A percentile compares a stretch with the other conserved stretches of the same genome.
Conservation (phyloP, 2,329 filamentous ascomycete genomes). For the Exophiala alcalophila region DNA sequence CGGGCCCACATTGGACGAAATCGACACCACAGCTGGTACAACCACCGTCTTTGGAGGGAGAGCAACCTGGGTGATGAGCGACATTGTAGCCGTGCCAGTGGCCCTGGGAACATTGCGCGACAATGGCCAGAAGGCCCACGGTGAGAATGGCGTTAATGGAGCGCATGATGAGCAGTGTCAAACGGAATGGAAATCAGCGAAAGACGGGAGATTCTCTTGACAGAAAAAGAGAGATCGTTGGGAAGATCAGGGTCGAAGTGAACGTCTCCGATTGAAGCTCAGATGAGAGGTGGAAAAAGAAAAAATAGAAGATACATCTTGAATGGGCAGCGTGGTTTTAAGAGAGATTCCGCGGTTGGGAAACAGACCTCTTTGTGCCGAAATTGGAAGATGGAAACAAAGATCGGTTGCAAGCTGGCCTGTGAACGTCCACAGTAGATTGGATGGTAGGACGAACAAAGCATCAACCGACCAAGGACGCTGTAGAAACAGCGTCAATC, state of each 20-base stretch:
- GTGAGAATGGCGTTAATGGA: slow-evolving; percentile 12
- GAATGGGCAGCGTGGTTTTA: slow-evolving; percentile 4
- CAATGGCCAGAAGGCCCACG: slow-evolving; percentile 12
- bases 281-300: slow-evolving; percentile 1
- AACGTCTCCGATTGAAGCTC: slow-evolving; percentile 16
- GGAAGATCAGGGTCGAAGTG: slow-evolving; percentile 7
- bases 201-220: background rate
- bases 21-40: slow-evolving; percentile 17
- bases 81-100: too few relatives aligned
- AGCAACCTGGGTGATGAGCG: too few relatives aligned
- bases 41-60: slow-evolving; percentile 5
- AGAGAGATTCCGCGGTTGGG: slow-evolving; percentile 12
- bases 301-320: background rate
- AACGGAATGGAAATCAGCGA: slow-evolving; percentile 2
- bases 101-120: slow-evolving; percentile 9
- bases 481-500: background rate
- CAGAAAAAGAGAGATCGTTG: background rate
- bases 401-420: slow-evolving; percentile 15
- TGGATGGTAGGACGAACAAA: slow-evolving; percentile 15
- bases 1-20: slow-evolving; percentile 16
- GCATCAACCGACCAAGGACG: slow-evolving; percentile 7
- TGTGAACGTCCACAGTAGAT: slow-evolving; percentile 15
- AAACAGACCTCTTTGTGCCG: slow-evolving; percentile 20
- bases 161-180: slow-evolving; percentile 15
- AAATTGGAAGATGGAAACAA: slow-evolving; percentile 22